A percentile compares a stretch with the other conserved stretches of the same genome.
These are phyloP conservation scores for Syzygium aromaticum DNA, from an alignment of 345 rosid genomes.

Conservation along the genomic window DNA sequence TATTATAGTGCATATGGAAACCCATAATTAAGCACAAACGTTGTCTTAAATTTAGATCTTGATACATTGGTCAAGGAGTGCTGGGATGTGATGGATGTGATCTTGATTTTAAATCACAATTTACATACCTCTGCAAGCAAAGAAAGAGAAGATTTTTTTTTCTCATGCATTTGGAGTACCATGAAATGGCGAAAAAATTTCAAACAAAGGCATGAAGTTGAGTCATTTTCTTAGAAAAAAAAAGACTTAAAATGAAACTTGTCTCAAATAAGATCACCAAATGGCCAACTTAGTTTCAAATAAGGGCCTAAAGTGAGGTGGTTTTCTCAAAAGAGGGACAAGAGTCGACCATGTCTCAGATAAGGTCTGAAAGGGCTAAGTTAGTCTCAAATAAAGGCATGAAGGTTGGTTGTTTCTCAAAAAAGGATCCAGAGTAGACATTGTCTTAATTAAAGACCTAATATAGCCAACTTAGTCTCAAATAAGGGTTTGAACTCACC, in stretches of 20 bases:
- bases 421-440: neutral
- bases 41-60: neutral
- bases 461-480: neutral
- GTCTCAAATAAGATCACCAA: neutral
- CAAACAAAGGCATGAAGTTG: fast-evolving
- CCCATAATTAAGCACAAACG: neutral
- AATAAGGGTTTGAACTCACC: neutral
- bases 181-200: fast-evolving
- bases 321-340: neutral
- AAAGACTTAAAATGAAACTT: neutral
- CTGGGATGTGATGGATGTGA: neutral
- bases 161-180: neutral
- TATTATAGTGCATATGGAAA: fast-evolving
- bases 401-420: neutral
- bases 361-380: too few relatives aligned
- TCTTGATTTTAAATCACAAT: neutral
- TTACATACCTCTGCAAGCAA: neutral
- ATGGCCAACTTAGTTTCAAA: neutral
- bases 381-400: too few relatives aligned
- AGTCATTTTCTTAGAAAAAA: neutral
- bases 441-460: too few relatives aligned
- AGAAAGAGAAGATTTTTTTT: neutral
- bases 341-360: too few relatives aligned
- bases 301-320: too few relatives aligned
- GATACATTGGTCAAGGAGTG: neutral